Conservation (phyloP, 495 filamentous ascomycete genomes). For the Tuber borchii region DNA sequence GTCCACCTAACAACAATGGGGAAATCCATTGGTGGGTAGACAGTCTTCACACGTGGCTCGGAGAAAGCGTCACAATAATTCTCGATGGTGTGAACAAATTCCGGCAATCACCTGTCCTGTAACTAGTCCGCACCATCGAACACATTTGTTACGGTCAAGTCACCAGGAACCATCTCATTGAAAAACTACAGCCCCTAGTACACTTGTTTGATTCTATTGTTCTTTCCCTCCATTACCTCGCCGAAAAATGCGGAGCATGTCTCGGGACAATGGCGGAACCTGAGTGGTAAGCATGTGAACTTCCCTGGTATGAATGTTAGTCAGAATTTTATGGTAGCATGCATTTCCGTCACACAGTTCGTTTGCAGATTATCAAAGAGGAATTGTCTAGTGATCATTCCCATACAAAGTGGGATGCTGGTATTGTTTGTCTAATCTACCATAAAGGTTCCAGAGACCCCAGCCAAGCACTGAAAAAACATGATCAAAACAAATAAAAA, state of each 20-base stretch:
- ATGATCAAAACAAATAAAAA: too few species aligned
- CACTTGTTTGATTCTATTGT: slow-evolving; percentile 95
- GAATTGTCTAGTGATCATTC: too few species aligned
- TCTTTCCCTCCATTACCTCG: slow-evolving; percentile 89
- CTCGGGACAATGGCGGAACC: slow-evolving; percentile 87
- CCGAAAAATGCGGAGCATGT: slow-evolving; percentile 93
- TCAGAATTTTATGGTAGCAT: too few species aligned
- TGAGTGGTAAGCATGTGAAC: slow-evolving; percentile 71
- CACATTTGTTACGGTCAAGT: slow-evolving; percentile 70
- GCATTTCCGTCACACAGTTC: too few species aligned
- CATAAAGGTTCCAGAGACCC: too few species aligned
- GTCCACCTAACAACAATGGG: slow-evolving; percentile 98
- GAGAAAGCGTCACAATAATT: slow-evolving; percentile 99
- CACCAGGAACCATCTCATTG: slow-evolving; percentile 72
- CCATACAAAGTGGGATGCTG: too few species aligned
- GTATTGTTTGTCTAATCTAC: too few species aligned
- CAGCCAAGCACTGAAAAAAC: too few species aligned
- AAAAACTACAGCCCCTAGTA: slow-evolving; percentile 98
- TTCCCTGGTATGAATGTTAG: slow-evolving; percentile 54
- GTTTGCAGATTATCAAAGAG: too few species aligned
- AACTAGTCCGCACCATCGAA: slow-evolving; percentile 82
- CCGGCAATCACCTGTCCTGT: slow-evolving; percentile 90
- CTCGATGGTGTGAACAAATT: slow-evolving; percentile 91
- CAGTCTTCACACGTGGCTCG: slow-evolving; percentile 86
- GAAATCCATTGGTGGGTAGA: slow-evolving; percentile 97